Percentiles rank a stretch among this genome's conserved stretches.
Conservation (phyloP, 192 early-diverging fungal species). For the Gamsiella multidivaricata region DNA sequence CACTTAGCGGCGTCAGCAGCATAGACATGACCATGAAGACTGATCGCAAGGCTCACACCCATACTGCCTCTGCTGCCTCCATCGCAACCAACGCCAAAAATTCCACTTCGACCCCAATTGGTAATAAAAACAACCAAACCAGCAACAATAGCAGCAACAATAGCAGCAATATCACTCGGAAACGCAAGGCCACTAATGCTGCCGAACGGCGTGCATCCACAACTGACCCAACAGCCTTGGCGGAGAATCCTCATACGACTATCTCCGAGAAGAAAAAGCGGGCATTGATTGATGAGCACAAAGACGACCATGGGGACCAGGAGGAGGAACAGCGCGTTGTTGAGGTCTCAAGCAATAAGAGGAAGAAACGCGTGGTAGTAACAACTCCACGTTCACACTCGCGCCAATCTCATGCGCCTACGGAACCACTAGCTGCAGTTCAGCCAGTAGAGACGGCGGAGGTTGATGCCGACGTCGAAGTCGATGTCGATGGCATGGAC, state of each 20-base stretch:
- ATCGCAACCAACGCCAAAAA: conserved; percentile 2
- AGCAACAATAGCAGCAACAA: conserved; percentile 1
- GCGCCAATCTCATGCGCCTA: background rate
- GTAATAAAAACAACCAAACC: too few relatives aligned
- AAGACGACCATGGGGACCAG: background rate
- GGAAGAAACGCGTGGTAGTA: conserved; percentile 26
- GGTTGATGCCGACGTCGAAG: too few relatives aligned
- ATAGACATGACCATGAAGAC: conserved; percentile 25
- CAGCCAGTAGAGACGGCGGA: background rate
- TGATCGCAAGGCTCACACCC: conserved; percentile 29
- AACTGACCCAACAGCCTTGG: background rate
- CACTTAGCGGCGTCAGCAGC: background rate
- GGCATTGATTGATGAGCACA: conserved; percentile 11
- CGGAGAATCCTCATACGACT: background rate
- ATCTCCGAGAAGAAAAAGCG: background rate
- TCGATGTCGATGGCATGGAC: background rate
- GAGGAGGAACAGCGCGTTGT: background rate
- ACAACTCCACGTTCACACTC: background rate
- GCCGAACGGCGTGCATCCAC: conserved; percentile 3
- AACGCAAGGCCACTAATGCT: conserved; percentile 4
- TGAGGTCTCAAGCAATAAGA: conserved; percentile 15
- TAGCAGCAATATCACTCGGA: conserved; percentile 3
- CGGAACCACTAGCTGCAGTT: background rate
- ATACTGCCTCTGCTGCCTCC: background rate
- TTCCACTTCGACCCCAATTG: background rate